Conservation (phyloP, 805 yeast species). For the Candida corydali region DNA sequence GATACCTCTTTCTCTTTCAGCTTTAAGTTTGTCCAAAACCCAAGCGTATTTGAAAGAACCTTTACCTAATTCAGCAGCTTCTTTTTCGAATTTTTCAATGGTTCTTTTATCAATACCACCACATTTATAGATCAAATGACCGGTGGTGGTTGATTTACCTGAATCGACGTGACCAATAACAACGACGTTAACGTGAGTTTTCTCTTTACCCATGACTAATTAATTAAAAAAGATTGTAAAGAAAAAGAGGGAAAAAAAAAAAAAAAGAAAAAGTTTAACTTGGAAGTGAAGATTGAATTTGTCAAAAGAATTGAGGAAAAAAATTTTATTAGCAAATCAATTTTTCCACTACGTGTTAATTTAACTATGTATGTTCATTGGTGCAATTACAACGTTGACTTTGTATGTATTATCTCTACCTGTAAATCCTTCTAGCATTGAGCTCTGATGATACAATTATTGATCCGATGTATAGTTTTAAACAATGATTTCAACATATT, state of each 20-base stretch:
- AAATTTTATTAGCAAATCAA: not conserved
- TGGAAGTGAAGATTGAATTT: too few relatives aligned
- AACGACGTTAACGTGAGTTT: conserved; percentile 98
- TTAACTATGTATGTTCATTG: too few relatives aligned
- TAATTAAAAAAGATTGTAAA: conserved; percentile 6
- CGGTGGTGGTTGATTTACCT: conserved; percentile 89
- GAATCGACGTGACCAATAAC: conserved; percentile 99
- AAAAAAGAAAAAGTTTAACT: conserved; percentile 5
- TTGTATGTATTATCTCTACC: too few relatives aligned
- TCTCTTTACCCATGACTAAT: conserved; percentile 75
- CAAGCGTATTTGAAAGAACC: conserved; percentile 98
- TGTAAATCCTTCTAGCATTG: too few relatives aligned
- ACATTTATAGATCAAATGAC: conserved; percentile 98
- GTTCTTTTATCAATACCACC: conserved; percentile 99
- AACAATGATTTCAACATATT: too few relatives aligned
- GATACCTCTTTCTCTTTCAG: conserved; percentile 97
- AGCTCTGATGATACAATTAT: too few relatives aligned
- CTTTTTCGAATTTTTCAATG: conserved; percentile 96
- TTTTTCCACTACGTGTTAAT: not conserved
- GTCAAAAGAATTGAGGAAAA: too few relatives aligned
- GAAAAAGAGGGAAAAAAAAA: conserved; percentile 6
- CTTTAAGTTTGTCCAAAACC: conserved; percentile 94
- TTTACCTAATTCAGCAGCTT: conserved; percentile 96
- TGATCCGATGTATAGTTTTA: too few relatives aligned
- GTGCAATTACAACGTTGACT: too few relatives aligned